phyloP scores from a whole-genome alignment of 768 basidiomycete species.

The Amanita rubescens region DNA sequence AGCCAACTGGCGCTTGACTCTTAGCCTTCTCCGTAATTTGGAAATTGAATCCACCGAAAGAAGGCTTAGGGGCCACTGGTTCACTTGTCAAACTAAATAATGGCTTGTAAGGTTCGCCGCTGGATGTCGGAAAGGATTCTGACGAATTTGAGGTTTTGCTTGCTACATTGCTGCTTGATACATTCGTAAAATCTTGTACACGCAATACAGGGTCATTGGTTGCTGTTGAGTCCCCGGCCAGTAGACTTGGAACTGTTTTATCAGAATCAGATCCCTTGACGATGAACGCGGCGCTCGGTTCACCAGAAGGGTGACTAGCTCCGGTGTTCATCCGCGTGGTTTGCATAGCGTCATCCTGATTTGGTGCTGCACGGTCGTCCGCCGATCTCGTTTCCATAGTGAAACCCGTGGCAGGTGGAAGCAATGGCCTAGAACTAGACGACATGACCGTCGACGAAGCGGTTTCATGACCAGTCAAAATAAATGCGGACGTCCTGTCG shows the following conservation, averaged over 20 bases:
- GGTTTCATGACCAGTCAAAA: neutral
- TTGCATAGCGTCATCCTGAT: neutral
- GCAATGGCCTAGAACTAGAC: neutral
- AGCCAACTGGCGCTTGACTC: neutral
- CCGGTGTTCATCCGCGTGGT: neutral
- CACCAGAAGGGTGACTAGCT: neutral
- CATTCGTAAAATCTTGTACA: neutral
- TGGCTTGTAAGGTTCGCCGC: conserved; percentile 11
- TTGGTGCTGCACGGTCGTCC: neutral
- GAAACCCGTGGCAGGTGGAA: neutral
- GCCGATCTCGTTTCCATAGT: neutral
- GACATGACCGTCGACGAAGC: neutral
- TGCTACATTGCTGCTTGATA: neutral
- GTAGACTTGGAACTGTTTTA: neutral
- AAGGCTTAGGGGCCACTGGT: conserved; percentile 28
- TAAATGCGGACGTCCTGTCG: neutral
- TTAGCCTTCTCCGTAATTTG: neutral
- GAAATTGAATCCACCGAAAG: conserved; percentile 24
- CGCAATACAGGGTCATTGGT: neutral
- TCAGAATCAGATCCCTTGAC: neutral
- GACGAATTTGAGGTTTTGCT: neutral
- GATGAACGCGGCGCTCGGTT: neutral
- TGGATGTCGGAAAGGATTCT: conserved; percentile 4
- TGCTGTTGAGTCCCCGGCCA: neutral
- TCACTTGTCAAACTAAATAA: neutral